Evolutionary conservation across 2,329 filamentous ascomycete genomes (phyloP).

Genomic region (Alternaria rosae): DNA sequence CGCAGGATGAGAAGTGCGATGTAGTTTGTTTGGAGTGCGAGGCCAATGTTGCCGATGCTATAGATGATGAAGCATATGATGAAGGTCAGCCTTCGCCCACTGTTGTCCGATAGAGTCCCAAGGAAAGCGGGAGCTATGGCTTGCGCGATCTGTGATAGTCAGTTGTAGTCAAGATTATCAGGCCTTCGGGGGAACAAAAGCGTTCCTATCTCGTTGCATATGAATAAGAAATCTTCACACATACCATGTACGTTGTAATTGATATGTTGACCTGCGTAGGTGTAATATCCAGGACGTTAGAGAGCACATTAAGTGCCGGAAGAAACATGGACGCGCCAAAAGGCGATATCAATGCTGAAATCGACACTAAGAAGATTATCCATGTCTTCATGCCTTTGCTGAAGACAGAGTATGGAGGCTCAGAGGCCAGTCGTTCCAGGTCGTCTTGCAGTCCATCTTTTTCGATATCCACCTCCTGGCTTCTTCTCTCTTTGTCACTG

Average conservation of each 20-base stretch:
- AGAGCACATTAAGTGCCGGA: conserved; percentile 46
- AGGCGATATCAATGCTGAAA: conserved; percentile 59
- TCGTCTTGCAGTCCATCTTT: conserved; percentile 14
- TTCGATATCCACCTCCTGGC: conserved; percentile 23
- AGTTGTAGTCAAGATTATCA: conserved; percentile 3
- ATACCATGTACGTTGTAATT: conserved; percentile 58
- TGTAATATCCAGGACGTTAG: conserved; percentile 52
- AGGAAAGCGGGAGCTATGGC: conserved; percentile 62
- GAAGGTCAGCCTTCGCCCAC: conserved; percentile 61
- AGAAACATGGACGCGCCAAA: conserved; percentile 50
- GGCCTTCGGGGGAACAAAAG: not conserved
- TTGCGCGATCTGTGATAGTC: conserved; percentile 50
- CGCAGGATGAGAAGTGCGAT: conserved; percentile 46
- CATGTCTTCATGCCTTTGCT: conserved; percentile 52
- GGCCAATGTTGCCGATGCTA: conserved; percentile 47
- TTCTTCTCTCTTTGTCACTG: not conserved
- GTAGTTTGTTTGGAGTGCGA: conserved; percentile 49
- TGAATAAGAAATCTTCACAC: not conserved
- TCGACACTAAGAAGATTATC: conserved; percentile 58
- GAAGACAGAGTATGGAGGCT: conserved; percentile 42
- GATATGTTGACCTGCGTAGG: conserved; percentile 58
- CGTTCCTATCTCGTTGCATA: not conserved
- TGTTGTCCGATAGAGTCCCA: conserved; percentile 60
- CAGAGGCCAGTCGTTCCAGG: conserved; percentile 32
- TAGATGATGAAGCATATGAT: conserved; percentile 53